Evolutionary conservation across 345 rosid genomes (phyloP).

Genomic region (Brassica rapa): DNA sequence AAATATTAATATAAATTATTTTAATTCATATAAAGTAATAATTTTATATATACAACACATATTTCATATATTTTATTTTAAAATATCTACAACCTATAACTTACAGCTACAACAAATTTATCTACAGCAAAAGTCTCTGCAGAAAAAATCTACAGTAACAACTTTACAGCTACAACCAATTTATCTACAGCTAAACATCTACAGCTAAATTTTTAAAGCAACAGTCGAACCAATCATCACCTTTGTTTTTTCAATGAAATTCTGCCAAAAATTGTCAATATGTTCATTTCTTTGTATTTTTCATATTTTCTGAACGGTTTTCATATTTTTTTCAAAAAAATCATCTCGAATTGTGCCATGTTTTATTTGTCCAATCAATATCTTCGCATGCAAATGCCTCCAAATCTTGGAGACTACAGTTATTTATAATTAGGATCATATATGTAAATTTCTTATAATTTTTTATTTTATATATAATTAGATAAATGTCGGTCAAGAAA

Average conservation of each 20-base stretch:
- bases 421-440: neutral
- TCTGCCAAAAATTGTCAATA: neutral
- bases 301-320: neutral
- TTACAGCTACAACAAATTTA: no score
- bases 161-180: no score
- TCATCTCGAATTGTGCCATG: neutral
- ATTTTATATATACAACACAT: no score
- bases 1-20: no score
- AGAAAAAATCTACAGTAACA: no score
- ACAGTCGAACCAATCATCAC: no score
- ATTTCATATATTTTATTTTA: no score
- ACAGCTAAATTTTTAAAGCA: no score
- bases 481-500: neutral
- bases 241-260: neutral
- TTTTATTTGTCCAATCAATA: neutral
- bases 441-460: neutral
- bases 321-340: neutral
- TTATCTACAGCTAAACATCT: no score
- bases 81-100: no score
- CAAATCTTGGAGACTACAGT: neutral
- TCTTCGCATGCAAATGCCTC: neutral
- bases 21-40: no score
- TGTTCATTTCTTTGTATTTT: neutral
- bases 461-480: neutral
- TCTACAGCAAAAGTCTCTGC: no score